Percentiles rank a stretch among this genome's conserved stretches.
Conservation (phyloP, 805 yeast genomes). For the Yarrowia divulgata region DNA sequence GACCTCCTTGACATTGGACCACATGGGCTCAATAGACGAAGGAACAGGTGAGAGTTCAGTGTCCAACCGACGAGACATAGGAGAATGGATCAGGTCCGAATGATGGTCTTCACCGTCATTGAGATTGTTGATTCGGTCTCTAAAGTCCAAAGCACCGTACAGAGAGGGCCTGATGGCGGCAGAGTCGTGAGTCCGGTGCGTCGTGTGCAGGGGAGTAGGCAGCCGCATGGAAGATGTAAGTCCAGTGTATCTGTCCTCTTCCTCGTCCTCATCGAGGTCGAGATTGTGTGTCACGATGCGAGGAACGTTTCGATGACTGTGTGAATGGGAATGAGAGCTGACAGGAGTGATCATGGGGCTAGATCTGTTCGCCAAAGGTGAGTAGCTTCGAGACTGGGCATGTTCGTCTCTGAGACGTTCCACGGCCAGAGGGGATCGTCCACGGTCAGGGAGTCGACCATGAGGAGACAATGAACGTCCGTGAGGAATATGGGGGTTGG, state of each 20-base stretch:
- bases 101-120: neutral
- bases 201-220: slow-evolving; percentile 13
- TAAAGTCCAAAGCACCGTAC: slow-evolving; percentile 53
- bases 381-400: slow-evolving; percentile 8
- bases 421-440: slow-evolving; percentile 21
- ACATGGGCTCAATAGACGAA: slow-evolving; percentile 14
- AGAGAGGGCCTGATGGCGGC: slow-evolving; percentile 51
- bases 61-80: slow-evolving; percentile 12
- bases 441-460: slow-evolving; percentile 23
- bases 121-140: slow-evolving; percentile 44
- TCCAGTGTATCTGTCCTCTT: slow-evolving; percentile 45
- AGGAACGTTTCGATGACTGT: slow-evolving; percentile 28
- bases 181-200: slow-evolving; percentile 21
- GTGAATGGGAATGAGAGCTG: slow-evolving; percentile 7
- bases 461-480: slow-evolving; percentile 24
- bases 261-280: slow-evolving; percentile 40
- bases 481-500: slow-evolving; percentile 16
- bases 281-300: slow-evolving; percentile 21
- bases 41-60: slow-evolving; percentile 10
- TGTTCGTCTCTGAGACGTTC: slow-evolving; percentile 16
- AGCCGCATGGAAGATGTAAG: slow-evolving; percentile 41
- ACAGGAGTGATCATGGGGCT: slow-evolving; percentile 6
- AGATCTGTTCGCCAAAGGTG: neutral
- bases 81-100: slow-evolving; percentile 3
- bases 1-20: slow-evolving; percentile 24